A percentile compares a stretch with the other conserved stretches of the same genome.
phyloP scores from a whole-genome alignment of 768 basidiomycete genomes.

The Wakefieldia striispora region DNA sequence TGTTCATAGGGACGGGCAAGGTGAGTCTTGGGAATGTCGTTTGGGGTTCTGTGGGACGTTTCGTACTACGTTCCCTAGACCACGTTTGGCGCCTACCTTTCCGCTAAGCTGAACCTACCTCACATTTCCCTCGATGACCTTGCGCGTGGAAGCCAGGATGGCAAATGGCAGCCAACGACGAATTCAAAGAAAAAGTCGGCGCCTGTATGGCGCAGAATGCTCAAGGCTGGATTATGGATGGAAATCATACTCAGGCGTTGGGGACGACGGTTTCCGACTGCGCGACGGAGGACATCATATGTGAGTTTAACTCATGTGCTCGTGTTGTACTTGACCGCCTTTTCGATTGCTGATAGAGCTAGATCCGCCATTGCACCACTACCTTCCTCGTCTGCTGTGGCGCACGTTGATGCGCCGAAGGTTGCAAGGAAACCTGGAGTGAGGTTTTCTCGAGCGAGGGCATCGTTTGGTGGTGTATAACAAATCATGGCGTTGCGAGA shows the following conservation, averaged over 20 bases:
- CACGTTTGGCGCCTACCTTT: slow-evolving; percentile 45
- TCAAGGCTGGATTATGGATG: slow-evolving; percentile 55
- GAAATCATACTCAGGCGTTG: slow-evolving; percentile 35
- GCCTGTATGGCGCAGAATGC: slow-evolving; percentile 28
- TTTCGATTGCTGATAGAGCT: slow-evolving; percentile 45
- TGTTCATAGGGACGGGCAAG: slow-evolving; percentile 38
- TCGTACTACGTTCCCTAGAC: slow-evolving; percentile 32
- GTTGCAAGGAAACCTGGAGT: slow-evolving; percentile 42
- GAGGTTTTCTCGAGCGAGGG: slow-evolving; percentile 46
- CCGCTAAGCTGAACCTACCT: slow-evolving; percentile 43
- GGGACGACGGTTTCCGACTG: slow-evolving; percentile 35
- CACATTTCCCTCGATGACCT: slow-evolving; percentile 46
- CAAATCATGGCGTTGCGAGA: slow-evolving; percentile 33
- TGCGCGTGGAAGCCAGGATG: slow-evolving; percentile 52
- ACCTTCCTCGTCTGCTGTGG: slow-evolving; percentile 56
- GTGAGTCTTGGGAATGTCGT: slow-evolving; percentile 20
- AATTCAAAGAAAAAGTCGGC: slow-evolving; percentile 21
- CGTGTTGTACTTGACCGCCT: not conserved
- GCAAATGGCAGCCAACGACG: slow-evolving; percentile 29
- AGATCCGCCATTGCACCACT: slow-evolving; percentile 59
- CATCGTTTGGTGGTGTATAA: slow-evolving; percentile 51
- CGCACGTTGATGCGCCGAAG: slow-evolving; percentile 52
- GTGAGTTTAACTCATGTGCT: slow-evolving; percentile 35
- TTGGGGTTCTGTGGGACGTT: not conserved
- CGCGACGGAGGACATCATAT: slow-evolving; percentile 54